Evolutionary conservation across 352 stramenopile genomes (phyloP), one percentile per base, ranked within the genome.

Genomic region (Globisporangium takayamanum): DNA sequence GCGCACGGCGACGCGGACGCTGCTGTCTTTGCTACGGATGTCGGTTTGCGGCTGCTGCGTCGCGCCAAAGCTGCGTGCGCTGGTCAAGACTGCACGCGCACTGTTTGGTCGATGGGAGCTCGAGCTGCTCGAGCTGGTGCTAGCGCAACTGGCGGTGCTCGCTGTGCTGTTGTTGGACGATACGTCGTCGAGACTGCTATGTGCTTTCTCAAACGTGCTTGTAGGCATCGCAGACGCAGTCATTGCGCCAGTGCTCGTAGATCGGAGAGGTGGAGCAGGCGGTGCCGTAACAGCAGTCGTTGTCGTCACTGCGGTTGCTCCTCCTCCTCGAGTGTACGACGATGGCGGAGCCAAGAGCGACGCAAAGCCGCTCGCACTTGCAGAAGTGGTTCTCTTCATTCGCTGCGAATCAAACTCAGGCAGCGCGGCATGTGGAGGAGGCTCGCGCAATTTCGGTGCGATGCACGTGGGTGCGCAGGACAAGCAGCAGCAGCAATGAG

Each of bases 1-100:
- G 10, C 86, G 86, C 52, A 95, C 77, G 0, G 82, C 84, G 12
- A 95, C 86, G 51, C 72, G 76, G 26, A 93, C 81, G 37, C 84
- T 92, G 55, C 41, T 46, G 41, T 90, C 80, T 54, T 82, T 87
- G 53, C 76, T 64, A 3, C 41, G 41, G 41, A 3, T n/a, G 16
- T 20, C 41, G 14, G 18, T 8, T 33, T 3, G 28, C 28, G 28
- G 28, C 5, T 33, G 28, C 28, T 33, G 28, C 5, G 28, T 33
- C 28, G 28, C 28, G 28, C 28, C 28, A 33, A 3, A 33, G 41
- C 16, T 49, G 5, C 16, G 11, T 49, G 44, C 25, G 44, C 2
- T 25, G 8, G 44, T 49, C 16, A 14, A 7, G 8, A 14, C 18
- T 49, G 44, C 7, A 7, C 33, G 33, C 33, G 33, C 33, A 28